A percentile compares a stretch with the other conserved stretches of the same genome.
phyloP scores from a whole-genome alignment of 768 basidiomycete genomes.

The Cyathus striatus region DNA sequence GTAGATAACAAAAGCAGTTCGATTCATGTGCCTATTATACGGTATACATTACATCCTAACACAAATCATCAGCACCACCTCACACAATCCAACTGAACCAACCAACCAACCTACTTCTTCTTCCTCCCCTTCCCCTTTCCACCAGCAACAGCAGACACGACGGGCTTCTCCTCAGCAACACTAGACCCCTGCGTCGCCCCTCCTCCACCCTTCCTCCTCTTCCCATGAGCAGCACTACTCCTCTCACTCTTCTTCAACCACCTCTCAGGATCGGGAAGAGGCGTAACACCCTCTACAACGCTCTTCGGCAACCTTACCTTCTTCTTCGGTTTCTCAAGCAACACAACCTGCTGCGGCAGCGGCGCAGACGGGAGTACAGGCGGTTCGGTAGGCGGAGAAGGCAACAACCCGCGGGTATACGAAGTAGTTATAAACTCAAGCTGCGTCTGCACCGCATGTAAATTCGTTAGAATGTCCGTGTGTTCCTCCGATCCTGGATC shows the following conservation, averaged over 20 bases:
- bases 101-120: conserved; percentile 49
- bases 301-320: conserved; percentile 66
- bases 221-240: conserved; percentile 49
- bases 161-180: conserved; percentile 31
- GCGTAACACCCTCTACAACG: conserved; percentile 75
- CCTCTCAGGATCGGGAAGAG: conserved; percentile 79
- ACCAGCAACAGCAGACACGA: conserved; percentile 15
- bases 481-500: conserved; percentile 84
- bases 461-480: conserved; percentile 81
- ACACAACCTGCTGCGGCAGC: conserved; percentile 17
- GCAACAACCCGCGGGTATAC: conserved; percentile 62
- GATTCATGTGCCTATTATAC: too few relatives aligned
- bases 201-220: conserved; percentile 48
- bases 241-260: conserved; percentile 88
- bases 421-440: conserved; percentile 78
- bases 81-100: too few relatives aligned
- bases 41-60: too few relatives aligned
- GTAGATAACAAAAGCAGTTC: too few relatives aligned
- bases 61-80: too few relatives aligned
- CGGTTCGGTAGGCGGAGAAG: conserved; percentile 38
- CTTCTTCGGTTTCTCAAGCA: conserved; percentile 31
- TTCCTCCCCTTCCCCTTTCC: conserved; percentile 53
- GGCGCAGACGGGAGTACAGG: conserved; percentile 26
- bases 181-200: conserved; percentile 64
- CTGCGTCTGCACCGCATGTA: conserved; percentile 75